Conservation (phyloP, 2,329 filamentous ascomycete species). For the Thielaviopsis populi region DNA sequence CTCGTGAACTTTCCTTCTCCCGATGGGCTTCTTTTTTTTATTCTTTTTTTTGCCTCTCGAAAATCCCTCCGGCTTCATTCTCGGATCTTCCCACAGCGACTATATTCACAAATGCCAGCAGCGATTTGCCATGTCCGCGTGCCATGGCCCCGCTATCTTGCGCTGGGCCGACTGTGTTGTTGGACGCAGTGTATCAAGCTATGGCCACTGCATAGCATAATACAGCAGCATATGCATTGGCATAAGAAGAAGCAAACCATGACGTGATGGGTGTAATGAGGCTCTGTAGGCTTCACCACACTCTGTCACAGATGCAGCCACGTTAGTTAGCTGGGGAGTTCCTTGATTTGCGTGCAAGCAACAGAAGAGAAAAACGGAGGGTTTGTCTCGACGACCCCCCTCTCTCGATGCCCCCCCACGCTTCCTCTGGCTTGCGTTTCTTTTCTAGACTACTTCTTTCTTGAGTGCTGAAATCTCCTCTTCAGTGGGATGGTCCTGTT, state of each 20-base stretch:
- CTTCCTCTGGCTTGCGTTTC: neutral
- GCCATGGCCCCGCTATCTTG: neutral
- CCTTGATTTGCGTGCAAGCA: neutral
- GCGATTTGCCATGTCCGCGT: neutral
- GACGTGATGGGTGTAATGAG: neutral
- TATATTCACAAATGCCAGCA: neutral
- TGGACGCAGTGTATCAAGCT: neutral
- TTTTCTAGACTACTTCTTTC: neutral
- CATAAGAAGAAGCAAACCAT: neutral
- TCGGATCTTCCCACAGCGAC: conserved; percentile 4
- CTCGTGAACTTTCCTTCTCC: neutral
- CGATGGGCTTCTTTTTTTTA: neutral
- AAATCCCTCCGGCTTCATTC: conserved; percentile 10
- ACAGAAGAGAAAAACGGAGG: neutral
- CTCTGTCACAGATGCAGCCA: neutral
- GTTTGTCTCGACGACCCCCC: neutral
- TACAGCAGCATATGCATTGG: neutral
- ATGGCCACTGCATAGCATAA: neutral
- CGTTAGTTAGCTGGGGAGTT: neutral
- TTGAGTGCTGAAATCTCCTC: neutral
- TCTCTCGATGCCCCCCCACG: neutral
- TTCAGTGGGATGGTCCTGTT: neutral
- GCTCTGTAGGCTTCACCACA: neutral
- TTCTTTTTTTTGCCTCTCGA: neutral
- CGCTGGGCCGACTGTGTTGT: neutral